Percentiles rank a stretch among this genome's conserved stretches.
Evolutionary conservation across 805 yeast genomes (phyloP).

Genomic region (Nakazawaea wickerhamii): DNA sequence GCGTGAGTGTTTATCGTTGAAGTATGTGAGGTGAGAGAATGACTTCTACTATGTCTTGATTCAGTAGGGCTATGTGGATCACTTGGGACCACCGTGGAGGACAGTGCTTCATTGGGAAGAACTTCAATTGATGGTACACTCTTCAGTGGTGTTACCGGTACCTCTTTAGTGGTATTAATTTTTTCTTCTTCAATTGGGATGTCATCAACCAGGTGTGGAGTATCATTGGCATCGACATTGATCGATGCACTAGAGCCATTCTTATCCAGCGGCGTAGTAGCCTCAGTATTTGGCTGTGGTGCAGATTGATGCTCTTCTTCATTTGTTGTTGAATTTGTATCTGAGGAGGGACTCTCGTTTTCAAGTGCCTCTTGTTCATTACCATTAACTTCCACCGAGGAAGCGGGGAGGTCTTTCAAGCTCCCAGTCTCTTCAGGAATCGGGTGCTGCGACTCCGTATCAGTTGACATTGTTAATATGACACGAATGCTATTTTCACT

Average conservation of each 20-base stretch:
- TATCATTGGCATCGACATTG: background rate
- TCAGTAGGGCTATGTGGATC: background rate
- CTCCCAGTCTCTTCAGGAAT: background rate
- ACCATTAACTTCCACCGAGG: background rate
- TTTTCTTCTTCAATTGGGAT: background rate
- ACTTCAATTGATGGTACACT: background rate
- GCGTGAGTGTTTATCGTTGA: slow-evolving; percentile 18
- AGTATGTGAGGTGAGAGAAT: slow-evolving; percentile 8
- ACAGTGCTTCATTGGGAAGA: background rate
- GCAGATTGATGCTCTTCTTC: slow-evolving; percentile 5
- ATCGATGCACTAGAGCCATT: background rate
- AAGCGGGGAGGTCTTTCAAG: slow-evolving; percentile 3
- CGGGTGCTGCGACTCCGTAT: background rate
- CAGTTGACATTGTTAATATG: slow-evolving; percentile 1
- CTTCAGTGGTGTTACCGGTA: background rate
- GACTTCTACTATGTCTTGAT: slow-evolving; percentile 7
- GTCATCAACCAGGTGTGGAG: no score
- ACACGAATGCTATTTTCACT: background rate
- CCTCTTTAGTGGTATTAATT: background rate
- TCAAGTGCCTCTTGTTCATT: background rate
- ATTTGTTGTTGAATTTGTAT: background rate
- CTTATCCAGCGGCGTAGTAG: background rate
- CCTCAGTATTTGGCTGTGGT: slow-evolving; percentile 1
- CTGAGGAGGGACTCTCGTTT: slow-evolving; percentile 1
- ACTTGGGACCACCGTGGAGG: background rate